Percentiles rank a stretch among this genome's conserved stretches.
Evolutionary conservation across 176 grass and related monocot genomes (phyloP).

Genomic region (Areca catechu): DNA sequence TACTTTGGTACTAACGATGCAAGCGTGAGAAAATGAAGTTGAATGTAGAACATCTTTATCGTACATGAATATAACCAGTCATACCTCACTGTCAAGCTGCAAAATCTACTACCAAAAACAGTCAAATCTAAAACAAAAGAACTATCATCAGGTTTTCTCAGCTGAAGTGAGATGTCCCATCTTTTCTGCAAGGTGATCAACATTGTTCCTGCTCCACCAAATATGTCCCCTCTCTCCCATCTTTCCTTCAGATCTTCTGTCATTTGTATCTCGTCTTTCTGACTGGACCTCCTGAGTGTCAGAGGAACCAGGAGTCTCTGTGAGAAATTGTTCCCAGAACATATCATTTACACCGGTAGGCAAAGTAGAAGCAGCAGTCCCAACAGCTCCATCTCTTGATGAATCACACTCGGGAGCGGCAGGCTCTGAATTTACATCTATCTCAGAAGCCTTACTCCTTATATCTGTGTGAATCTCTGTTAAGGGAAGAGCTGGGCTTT

Average conservation of each 20-base stretch:
- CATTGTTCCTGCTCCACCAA: constrained; percentile 58
- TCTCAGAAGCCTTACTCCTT: constrained; percentile 47
- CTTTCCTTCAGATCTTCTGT: constrained; percentile 28
- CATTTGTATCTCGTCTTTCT: constrained; percentile 44
- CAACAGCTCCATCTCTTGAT: constrained; percentile 32
- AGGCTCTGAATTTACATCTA: constrained; percentile 87
- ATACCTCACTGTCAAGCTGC: background rate
- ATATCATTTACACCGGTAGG: constrained; percentile 57
- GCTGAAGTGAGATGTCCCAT: constrained; percentile 51
- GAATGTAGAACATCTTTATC: too few species aligned
- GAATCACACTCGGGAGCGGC: constrained; percentile 43
- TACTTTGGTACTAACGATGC: too few species aligned
- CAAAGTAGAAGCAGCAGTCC: constrained; percentile 10
- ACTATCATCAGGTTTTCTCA: constrained; percentile 46
- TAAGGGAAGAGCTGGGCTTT: constrained; percentile 40
- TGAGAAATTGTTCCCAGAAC: constrained; percentile 95
- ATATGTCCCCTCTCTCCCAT: constrained; percentile 16
- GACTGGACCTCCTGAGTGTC: constrained; percentile 63
- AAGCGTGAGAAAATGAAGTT: too few species aligned
- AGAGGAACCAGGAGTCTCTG: constrained; percentile 49
- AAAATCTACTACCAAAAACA: background rate
- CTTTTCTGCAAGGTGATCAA: constrained; percentile 50
- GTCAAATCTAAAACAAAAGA: constrained; percentile 6
- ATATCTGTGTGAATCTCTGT: constrained; percentile 32
- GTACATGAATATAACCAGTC: background rate